A percentile compares a stretch with the other conserved stretches of the same genome.
phyloP scores from a whole-genome alignment of 768 basidiomycete genomes.

The Leucocoprinus sp. region DNA sequence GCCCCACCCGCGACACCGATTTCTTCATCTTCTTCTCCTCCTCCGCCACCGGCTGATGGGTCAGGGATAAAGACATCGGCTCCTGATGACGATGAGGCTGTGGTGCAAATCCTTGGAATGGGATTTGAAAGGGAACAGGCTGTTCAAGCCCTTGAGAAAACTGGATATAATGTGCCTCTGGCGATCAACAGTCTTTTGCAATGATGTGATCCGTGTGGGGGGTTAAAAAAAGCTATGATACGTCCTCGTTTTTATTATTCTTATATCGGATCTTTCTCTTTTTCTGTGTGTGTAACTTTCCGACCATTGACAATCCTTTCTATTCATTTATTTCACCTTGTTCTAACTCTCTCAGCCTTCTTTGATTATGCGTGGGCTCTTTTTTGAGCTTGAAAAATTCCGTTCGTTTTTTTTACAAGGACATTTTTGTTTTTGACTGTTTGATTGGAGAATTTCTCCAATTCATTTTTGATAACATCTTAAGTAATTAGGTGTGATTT shows the following conservation, averaged over 20 bases:
- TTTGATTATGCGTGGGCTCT: neutral
- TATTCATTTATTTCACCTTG: neutral
- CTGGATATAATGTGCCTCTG: slow-evolving; percentile 73
- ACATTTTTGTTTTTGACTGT: neutral
- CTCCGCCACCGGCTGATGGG: slow-evolving; percentile 40
- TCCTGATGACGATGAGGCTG: slow-evolving; percentile 67
- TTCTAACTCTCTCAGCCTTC: neutral
- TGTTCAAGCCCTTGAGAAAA: slow-evolving; percentile 74
- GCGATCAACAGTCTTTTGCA: slow-evolving; percentile 67
- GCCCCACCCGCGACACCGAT: too few relatives aligned
- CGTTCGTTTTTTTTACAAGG: slow-evolving; percentile 3
- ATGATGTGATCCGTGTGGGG: slow-evolving; percentile 16
- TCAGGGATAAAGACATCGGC: slow-evolving; percentile 39
- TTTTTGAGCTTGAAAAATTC: neutral
- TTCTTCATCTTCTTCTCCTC: slow-evolving; percentile 30
- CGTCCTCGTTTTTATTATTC: neutral
- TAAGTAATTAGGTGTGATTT: neutral
- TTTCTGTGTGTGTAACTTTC: neutral
- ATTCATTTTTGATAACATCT: neutral
- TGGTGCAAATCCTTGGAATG: slow-evolving; percentile 80
- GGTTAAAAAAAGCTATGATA: neutral
- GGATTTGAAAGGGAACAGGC: slow-evolving; percentile 83
- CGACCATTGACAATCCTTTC: slow-evolving; percentile 6
- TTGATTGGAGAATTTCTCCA: neutral
- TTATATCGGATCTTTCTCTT: slow-evolving; percentile 1